Evolutionary conservation across 139 green algal species (phyloP).

Genomic region (Chlorella sp.): DNA sequence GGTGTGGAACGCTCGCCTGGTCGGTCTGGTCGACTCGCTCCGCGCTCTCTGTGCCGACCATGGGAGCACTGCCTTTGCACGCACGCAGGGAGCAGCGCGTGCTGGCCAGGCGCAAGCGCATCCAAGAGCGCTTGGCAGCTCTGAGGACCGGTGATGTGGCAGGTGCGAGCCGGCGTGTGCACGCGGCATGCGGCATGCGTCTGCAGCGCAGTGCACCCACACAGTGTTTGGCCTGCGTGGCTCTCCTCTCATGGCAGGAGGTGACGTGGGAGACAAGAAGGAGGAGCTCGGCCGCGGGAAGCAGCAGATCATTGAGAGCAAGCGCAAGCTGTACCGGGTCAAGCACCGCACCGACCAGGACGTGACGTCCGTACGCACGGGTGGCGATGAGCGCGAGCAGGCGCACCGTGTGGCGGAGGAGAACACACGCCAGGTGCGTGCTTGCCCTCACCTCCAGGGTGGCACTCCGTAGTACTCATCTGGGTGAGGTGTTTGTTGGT

Average conservation of each 20-base stretch:
- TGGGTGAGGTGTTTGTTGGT: too few relatives aligned
- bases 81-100: constrained; percentile 41
- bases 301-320: constrained; percentile 64
- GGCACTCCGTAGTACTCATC: too few relatives aligned
- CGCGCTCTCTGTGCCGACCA: too few relatives aligned
- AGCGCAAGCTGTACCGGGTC: constrained; percentile 44
- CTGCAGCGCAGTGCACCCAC: too few relatives aligned
- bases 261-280: constrained; percentile 47
- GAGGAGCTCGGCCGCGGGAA: constrained; percentile 52
- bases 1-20: too few relatives aligned
- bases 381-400: constrained; percentile 53
- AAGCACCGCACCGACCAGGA: constrained; percentile 46
- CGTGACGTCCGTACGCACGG: constrained; percentile 51
- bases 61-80: background rate
- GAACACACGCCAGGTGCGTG: constrained; percentile 46
- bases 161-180: too few relatives aligned
- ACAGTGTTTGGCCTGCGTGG: background rate
- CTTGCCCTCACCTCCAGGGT: background rate
- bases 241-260: constrained; percentile 18
- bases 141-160: constrained; percentile 41
- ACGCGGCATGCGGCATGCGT: too few relatives aligned
- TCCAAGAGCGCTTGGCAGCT: constrained; percentile 50
- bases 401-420: constrained; percentile 52
- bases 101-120: constrained; percentile 41
- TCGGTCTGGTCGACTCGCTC: too few relatives aligned